These are phyloP conservation scores for Cladobotryum mycophilum DNA, from an alignment of 2,329 filamentous ascomycete genomes.

Conservation along the genomic window DNA sequence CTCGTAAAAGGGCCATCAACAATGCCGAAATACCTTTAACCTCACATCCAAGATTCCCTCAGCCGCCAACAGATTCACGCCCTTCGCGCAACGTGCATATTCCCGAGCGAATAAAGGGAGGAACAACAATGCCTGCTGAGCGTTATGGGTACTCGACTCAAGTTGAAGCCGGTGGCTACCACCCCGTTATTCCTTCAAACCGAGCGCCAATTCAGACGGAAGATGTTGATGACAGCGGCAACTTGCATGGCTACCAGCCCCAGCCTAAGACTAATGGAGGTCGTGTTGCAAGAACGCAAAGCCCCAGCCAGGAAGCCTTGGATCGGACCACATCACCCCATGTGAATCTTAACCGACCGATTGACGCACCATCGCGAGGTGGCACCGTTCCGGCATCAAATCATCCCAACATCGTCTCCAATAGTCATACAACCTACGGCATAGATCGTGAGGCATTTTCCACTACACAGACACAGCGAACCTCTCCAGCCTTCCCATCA, in stretches of 20 bases:
- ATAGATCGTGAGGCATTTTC: too few species aligned
- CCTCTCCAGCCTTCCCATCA: too few species aligned
- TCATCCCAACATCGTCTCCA: too few species aligned
- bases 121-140: background rate
- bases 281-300: background rate
- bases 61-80: background rate
- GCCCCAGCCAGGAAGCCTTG: background rate
- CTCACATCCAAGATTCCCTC: background rate
- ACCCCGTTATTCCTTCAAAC: background rate
- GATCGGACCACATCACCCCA: background rate
- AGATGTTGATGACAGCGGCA: background rate
- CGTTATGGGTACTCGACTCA: background rate
- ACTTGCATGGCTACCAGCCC: background rate
- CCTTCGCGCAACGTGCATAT: background rate
- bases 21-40: background rate
- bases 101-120: background rate
- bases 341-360: too few species aligned
- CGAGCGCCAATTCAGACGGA: background rate
- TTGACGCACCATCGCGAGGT: too few species aligned
- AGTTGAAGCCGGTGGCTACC: background rate
- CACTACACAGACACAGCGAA: too few species aligned
- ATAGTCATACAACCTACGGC: too few species aligned
- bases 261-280: background rate
- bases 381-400: too few species aligned
- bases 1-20: background rate